These are phyloP conservation scores for Wickerhamomyces chaumierensis DNA, from an alignment of 805 yeast species.

Conservation along the genomic window DNA sequence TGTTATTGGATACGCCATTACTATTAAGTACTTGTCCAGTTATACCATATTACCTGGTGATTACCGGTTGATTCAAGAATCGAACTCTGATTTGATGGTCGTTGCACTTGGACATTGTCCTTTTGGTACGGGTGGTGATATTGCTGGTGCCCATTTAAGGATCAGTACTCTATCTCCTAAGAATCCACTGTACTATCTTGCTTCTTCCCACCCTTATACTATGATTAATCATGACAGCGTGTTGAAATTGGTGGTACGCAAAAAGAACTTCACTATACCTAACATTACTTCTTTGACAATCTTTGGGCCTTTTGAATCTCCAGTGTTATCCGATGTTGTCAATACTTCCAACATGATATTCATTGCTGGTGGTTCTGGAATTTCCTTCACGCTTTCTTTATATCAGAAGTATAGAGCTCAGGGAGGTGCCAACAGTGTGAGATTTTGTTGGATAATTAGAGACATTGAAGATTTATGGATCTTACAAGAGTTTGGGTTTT, in stretches of 20 bases:
- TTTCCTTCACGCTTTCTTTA: conserved; percentile 50
- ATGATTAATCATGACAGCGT: background rate
- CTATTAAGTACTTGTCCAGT: conserved; percentile 20
- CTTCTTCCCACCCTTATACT: conserved; percentile 63
- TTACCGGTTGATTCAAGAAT: background rate
- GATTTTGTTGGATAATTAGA: conserved; percentile 45
- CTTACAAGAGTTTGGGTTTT: conserved; percentile 23
- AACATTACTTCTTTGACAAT: conserved; percentile 25
- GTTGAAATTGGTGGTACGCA: conserved; percentile 31
- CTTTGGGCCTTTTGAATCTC: conserved; percentile 32
- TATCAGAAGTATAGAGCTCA: conserved; percentile 27
- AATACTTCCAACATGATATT: conserved; percentile 40
- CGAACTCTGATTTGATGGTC: background rate
- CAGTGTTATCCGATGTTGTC: conserved; percentile 29
- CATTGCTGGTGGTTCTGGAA: conserved; percentile 67
- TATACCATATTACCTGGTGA: background rate
- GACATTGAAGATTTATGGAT: conserved; percentile 35
- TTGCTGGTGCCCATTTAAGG: conserved; percentile 49
- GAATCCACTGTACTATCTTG: conserved; percentile 32
- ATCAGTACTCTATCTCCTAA: conserved; percentile 23
- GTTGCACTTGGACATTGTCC: background rate
- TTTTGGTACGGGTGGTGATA: background rate
- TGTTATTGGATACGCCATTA: conserved; percentile 27
- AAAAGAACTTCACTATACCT: conserved; percentile 23
- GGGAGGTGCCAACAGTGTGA: conserved; percentile 20